Evolutionary conservation across 202 grass and related monocot genomes (phyloP).

Genomic region (Carex arenaria): DNA sequence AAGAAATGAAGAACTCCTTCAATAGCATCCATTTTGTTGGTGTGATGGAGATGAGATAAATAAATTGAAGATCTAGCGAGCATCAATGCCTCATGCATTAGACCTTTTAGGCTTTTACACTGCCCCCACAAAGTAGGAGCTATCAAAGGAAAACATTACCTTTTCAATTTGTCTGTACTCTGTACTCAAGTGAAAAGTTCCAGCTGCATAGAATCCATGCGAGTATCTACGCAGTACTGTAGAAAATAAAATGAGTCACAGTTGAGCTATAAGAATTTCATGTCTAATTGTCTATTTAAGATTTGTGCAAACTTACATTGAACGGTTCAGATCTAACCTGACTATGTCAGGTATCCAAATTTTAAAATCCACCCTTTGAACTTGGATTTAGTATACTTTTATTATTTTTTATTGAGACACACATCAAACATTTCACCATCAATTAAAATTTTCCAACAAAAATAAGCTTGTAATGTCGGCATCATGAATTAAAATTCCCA

Average conservation of each 20-base stretch:
- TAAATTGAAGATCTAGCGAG: not conserved
- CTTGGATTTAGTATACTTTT: too few relatives aligned
- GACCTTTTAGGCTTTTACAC: not conserved
- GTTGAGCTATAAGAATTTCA: too few relatives aligned
- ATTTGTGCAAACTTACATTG: too few relatives aligned
- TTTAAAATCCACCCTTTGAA: too few relatives aligned
- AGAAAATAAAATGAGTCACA: too few relatives aligned
- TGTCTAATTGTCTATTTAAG: too few relatives aligned
- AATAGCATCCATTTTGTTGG: not conserved
- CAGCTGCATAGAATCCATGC: too few relatives aligned
- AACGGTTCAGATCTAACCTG: too few relatives aligned
- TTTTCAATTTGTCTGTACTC: conserved; percentile 22
- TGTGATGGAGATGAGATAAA: not conserved
- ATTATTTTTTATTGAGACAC: too few relatives aligned
- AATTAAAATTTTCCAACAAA: not conserved
- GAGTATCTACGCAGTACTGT: too few relatives aligned
- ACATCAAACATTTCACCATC: too few relatives aligned
- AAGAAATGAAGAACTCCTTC: not conserved
- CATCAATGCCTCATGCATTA: conserved; percentile 6
- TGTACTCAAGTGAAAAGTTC: not conserved
- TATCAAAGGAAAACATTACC: not conserved
- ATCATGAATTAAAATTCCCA: not conserved
- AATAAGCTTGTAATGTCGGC: not conserved
- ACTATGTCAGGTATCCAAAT: too few relatives aligned
- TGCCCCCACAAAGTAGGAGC: conserved; percentile 7